Evolutionary conservation across 1,284 basidiomycete genomes (phyloP).

Genomic region (Phylloporus sp.): DNA sequence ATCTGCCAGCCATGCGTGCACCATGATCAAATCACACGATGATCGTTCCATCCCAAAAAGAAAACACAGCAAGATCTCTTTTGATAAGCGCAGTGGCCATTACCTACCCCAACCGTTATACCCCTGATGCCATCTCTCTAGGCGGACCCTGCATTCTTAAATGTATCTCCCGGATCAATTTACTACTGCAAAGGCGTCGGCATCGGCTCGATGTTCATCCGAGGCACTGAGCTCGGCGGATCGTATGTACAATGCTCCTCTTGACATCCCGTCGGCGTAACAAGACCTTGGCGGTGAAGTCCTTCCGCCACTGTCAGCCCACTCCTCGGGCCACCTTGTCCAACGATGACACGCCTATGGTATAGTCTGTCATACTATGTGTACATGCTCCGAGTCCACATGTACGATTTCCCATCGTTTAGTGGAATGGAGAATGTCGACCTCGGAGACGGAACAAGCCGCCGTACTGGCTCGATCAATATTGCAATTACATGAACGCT

Average conservation of each 20-base stretch:
- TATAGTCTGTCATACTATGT: not conserved
- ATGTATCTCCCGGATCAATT: not conserved
- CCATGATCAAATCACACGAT: not conserved
- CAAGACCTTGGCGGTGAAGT: too few species aligned
- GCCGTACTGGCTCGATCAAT: not conserved
- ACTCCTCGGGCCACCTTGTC: too few species aligned
- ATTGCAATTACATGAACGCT: not conserved
- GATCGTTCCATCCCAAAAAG: not conserved
- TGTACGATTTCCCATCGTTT: not conserved
- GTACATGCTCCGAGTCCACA: too few species aligned
- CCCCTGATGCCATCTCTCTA: too few species aligned
- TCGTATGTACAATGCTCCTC: too few species aligned
- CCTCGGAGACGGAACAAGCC: not conserved
- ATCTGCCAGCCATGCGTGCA: not conserved
- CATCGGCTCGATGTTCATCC: not conserved
- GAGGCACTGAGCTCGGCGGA: not conserved
- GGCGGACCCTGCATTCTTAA: not conserved
- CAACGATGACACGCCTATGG: not conserved
- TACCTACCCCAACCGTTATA: too few species aligned
- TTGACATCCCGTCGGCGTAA: too few species aligned
- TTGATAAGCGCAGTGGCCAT: not conserved
- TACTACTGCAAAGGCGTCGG: not conserved
- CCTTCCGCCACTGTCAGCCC: too few species aligned
- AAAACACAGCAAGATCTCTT: not conserved
- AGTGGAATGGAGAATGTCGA: not conserved